These are phyloP conservation scores for Actinidia chinensis DNA, from an alignment of 179 eudicot species.

Conservation along the genomic window DNA sequence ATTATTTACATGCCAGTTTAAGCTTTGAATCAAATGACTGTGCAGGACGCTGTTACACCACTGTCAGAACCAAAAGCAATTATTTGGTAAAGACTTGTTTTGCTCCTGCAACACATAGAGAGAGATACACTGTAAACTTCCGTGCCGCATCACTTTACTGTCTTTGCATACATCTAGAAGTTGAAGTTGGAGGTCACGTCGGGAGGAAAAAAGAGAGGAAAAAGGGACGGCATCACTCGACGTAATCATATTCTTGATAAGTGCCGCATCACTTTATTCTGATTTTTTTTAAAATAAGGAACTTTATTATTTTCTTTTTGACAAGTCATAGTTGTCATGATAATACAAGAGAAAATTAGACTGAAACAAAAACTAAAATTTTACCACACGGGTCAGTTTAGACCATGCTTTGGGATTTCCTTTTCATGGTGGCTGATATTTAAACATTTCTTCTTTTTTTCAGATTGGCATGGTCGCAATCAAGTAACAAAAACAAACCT, in stretches of 20 bases:
- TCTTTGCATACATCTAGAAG: constrained; percentile 8
- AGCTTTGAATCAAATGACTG: constrained; percentile 18
- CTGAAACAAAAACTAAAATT: not conserved
- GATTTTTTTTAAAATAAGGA: no score
- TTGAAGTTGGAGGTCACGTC: not conserved
- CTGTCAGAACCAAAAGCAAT: constrained; percentile 88
- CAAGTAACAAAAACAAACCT: no score
- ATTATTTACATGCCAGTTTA: constrained; percentile 7
- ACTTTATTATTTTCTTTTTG: not conserved
- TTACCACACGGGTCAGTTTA: not conserved
- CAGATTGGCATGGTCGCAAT: no score
- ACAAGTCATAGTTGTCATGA: not conserved
- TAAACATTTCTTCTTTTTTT: not conserved
- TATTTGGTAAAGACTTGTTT: constrained; percentile 89
- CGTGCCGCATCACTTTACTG: not conserved
- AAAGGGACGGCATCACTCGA: not conserved
- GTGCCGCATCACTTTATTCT: no score
- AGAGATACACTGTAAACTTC: constrained; percentile 83
- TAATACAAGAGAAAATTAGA: not conserved
- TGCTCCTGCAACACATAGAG: constrained; percentile 96
- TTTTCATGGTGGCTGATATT: not conserved
- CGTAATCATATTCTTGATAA: no score
- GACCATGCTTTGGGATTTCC: not conserved
- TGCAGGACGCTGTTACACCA: constrained; percentile 94
- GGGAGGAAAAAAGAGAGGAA: not conserved